Conservation (phyloP, 2,329 filamentous ascomycete species). For the Dothideomycetes sp. region DNA sequence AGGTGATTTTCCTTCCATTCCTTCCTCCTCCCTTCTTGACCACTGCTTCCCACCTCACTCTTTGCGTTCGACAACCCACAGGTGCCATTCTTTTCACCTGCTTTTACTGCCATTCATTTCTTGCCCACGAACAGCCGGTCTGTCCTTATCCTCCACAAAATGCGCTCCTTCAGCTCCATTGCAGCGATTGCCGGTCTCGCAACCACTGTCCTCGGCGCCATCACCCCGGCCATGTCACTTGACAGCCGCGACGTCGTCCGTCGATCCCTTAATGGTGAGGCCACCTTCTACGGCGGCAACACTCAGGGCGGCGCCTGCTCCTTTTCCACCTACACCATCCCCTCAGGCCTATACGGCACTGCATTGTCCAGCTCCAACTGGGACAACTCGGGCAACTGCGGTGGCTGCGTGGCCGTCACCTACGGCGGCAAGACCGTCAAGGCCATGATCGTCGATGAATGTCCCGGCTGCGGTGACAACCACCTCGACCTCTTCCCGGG, state of each 20-base stretch:
- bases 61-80: too few relatives aligned
- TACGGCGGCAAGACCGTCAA: slow-evolving; percentile 47
- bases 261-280: slow-evolving; percentile 13
- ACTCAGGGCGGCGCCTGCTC: slow-evolving; percentile 43
- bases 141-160: slow-evolving; percentile 4
- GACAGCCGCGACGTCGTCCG: slow-evolving; percentile 1
- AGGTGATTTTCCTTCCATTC: too few relatives aligned
- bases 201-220: slow-evolving; percentile 8
- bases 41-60: too few relatives aligned
- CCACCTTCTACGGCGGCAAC: slow-evolving; percentile 18
- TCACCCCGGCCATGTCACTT: slow-evolving; percentile 1
- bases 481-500: slow-evolving; percentile 46
- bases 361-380: slow-evolving; percentile 50
- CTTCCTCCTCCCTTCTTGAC: too few relatives aligned
- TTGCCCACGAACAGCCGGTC: not conserved
- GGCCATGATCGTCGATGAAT: slow-evolving; percentile 53
- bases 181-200: slow-evolving; percentile 9
- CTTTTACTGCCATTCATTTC: not conserved
- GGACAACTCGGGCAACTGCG: slow-evolving; percentile 46
- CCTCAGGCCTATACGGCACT: slow-evolving; percentile 47
- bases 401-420: slow-evolving; percentile 50
- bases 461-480: slow-evolving; percentile 42
- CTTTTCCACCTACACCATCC: slow-evolving; percentile 52
- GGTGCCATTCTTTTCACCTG: not conserved
- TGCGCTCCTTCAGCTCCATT: slow-evolving; percentile 11